Percentiles rank a stretch among this genome's conserved stretches.
Evolutionary conservation across 768 basidiomycete species (phyloP).

Genomic region (Lactarius pseudohatsudake): DNA sequence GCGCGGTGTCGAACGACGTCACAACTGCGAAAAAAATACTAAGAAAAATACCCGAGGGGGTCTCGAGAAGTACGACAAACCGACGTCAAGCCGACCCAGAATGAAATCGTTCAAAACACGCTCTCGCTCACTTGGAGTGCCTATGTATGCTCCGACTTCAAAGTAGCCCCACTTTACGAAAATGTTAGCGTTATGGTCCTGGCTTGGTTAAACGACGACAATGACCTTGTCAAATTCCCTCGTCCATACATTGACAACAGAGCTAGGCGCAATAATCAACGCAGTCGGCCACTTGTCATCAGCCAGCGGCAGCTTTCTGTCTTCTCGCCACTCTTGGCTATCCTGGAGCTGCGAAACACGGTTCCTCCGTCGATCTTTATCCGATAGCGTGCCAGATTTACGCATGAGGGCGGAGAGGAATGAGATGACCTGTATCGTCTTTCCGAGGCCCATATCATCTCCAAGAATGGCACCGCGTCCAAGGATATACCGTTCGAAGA

Average conservation of each 20-base stretch:
- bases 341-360: constrained; percentile 71
- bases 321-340: constrained; percentile 49
- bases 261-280: constrained; percentile 83
- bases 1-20: constrained; percentile 76
- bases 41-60: neutral
- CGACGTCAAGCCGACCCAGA: constrained; percentile 79
- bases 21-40: constrained; percentile 51
- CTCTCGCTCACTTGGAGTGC: constrained; percentile 50
- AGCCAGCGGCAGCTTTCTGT: constrained; percentile 58
- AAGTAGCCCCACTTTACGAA: constrained; percentile 86
- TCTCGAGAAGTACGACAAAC: constrained; percentile 45
- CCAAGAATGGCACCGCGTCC: constrained; percentile 81
- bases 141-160: constrained; percentile 74
- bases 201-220: neutral
- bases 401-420: constrained; percentile 91
- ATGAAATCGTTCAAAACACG: constrained; percentile 68
- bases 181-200: constrained; percentile 5
- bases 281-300: constrained; percentile 82
- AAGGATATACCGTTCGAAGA: constrained; percentile 69
- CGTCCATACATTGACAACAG: constrained; percentile 86
- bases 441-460: constrained; percentile 96
- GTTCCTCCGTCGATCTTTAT: constrained; percentile 63
- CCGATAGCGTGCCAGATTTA: constrained; percentile 65
- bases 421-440: constrained; percentile 92
- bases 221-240: constrained; percentile 81